Base-by-base conservation (phyloP, 2,329 filamentous ascomycete species). In the Beauveria brongniartii region DNA sequence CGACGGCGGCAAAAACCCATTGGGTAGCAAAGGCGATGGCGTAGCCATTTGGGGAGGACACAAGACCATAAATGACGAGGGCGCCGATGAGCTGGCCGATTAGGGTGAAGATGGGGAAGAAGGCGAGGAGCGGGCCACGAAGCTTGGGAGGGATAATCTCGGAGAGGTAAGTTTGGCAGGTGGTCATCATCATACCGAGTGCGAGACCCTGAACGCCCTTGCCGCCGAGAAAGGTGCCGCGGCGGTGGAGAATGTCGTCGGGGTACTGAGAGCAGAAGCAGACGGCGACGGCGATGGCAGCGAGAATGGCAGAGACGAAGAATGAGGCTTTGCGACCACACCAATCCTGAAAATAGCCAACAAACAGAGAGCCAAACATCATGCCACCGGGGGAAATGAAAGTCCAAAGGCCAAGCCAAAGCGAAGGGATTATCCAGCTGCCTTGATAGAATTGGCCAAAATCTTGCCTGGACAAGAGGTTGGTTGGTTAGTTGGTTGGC, bases 61-160 rank as follows among this genome's bases (percentile, higher is more conserved):
- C 46, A 52, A 63, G 63, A n/a, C 68, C 68, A 59, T 72, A 78
- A 24, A 80, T 74, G 20, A 78, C 73, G 10, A 71, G 66, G 9
- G 75, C 72, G 1, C 79, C 79, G 10, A 79, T 70, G 18, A 82
- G 69, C 66, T 82, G 77, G 9, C 79, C 79, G 0, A 80, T 63
- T 3, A 81, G 71, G 20, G 74, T 78, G 65, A 81, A 80, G 3
- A 76, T 75, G 5, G 80, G 79, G 56, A 81, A 77, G 50, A 81
- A 72, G 1, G 78, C 77, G 66, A 82, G 74, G 3, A 76, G 72
- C 0, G 79, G 74, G 2, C 77, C 80, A 41, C 80, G 72, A 8
- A 82, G 70, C 3, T 69, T 70, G 0, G 75, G 71, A 0, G 80
- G 78, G 1, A 78, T 67, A n/a, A 79, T 75, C 63, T 82, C 80